Conservation (phyloP, 2,329 filamentous ascomycete genomes). For the Paecilomyces niveus region DNA sequence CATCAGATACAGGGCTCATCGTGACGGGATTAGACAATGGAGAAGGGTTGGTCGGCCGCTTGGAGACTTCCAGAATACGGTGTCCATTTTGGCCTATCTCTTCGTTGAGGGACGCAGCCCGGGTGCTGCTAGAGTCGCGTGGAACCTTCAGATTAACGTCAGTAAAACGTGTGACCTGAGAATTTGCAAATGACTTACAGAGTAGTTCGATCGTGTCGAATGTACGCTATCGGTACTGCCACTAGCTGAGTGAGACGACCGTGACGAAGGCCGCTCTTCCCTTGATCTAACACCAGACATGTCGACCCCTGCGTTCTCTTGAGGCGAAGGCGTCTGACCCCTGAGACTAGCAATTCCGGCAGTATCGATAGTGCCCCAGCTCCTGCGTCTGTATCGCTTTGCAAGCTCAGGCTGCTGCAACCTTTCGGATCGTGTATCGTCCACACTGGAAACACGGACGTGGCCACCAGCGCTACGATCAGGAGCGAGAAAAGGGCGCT, state of each 20-base stretch:
- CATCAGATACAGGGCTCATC: conserved; percentile 49
- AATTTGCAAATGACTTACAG: not conserved
- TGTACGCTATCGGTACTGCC: conserved; percentile 60
- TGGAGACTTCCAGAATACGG: conserved; percentile 59
- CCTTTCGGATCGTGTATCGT: conserved; percentile 55
- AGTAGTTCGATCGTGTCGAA: conserved; percentile 40
- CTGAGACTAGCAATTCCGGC: conserved; percentile 29
- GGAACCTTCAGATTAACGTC: not conserved
- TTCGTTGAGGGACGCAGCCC: not conserved
- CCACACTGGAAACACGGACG: conserved; percentile 55
- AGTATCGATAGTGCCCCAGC: conserved; percentile 62
- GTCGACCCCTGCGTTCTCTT: conserved; percentile 23
- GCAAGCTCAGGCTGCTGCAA: conserved; percentile 57
- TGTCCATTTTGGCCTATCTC: conserved; percentile 8
- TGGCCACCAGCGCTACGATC: conserved; percentile 40
- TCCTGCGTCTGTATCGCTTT: conserved; percentile 73
- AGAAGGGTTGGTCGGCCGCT: conserved; percentile 61
- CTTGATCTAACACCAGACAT: conserved; percentile 26
- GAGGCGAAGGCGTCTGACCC: conserved; percentile 24
- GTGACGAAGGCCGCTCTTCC: conserved; percentile 22
- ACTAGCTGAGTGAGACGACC: conserved; percentile 27
- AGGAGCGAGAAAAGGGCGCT: conserved; percentile 21
- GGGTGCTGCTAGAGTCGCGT: not conserved
- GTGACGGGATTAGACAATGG: conserved; percentile 66
- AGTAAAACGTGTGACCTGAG: not conserved